Evolutionary conservation across 2,329 filamentous ascomycete genomes (phyloP).

Genomic region (Neurospora crassa): DNA sequence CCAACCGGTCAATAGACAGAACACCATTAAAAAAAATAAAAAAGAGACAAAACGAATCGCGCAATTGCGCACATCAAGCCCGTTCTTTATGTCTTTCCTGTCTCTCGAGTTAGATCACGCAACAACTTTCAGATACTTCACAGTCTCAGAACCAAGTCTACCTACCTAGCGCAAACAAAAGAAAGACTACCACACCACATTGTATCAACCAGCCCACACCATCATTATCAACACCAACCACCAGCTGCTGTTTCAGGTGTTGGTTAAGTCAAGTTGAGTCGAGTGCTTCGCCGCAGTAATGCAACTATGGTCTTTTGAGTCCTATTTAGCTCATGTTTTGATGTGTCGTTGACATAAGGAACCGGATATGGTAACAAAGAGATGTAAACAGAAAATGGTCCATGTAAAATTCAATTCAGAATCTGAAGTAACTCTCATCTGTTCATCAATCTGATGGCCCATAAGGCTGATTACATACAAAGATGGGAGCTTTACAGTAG

Average conservation of each 20-base stretch:
- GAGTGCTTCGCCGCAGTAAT: not conserved
- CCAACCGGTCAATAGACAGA: not conserved
- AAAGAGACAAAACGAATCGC: not conserved
- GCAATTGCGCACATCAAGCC: not conserved
- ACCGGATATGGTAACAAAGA: not conserved
- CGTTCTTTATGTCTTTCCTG: too few relatives aligned
- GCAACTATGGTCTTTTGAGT: not conserved
- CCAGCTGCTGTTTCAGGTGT: not conserved
- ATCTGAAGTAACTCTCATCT: too few relatives aligned
- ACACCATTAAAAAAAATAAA: not conserved
- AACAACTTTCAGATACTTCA: not conserved
- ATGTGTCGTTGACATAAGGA: not conserved
- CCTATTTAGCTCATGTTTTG: not conserved
- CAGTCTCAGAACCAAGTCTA: not conserved
- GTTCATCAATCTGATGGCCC: too few relatives aligned
- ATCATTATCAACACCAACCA: not conserved
- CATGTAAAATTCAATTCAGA: too few relatives aligned
- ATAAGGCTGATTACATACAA: too few relatives aligned
- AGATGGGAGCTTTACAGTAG: too few relatives aligned
- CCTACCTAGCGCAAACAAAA: not conserved
- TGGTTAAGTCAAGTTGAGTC: not conserved
- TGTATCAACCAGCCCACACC: not conserved
- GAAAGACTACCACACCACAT: not conserved
- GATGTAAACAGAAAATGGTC: not conserved
- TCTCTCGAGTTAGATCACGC: not conserved